Percentiles rank a stretch among this genome's conserved stretches.
These are phyloP conservation scores for Ceratobasidium sp. DNA, from an alignment of 1,284 basidiomycete genomes.

Conservation along the genomic window DNA sequence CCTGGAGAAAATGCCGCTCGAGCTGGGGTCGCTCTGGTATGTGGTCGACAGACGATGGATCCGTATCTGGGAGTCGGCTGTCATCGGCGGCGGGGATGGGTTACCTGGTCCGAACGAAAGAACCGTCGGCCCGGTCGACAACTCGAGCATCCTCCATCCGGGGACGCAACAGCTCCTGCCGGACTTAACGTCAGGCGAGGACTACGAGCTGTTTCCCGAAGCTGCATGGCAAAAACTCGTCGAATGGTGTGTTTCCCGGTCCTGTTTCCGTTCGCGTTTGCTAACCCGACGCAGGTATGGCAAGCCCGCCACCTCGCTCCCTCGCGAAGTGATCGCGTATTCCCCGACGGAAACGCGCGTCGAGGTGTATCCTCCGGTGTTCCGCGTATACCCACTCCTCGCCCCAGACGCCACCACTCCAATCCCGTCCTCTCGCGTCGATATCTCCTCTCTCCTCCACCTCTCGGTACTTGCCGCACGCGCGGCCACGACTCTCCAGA, in stretches of 20 bases:
- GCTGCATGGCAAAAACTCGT: constrained; percentile 79
- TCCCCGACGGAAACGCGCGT: constrained; percentile 71
- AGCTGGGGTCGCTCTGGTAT: constrained; percentile 82
- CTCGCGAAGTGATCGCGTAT: constrained; percentile 75
- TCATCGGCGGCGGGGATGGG: constrained; percentile 65
- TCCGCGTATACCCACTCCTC: constrained; percentile 65
- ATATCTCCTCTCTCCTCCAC: constrained; percentile 53
- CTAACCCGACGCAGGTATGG: constrained; percentile 74
- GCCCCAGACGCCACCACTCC: constrained; percentile 6
- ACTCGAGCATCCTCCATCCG: constrained; percentile 70
- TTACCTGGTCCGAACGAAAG: constrained; percentile 24
- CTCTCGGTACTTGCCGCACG: constrained; percentile 34
- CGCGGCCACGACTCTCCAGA: constrained; percentile 41
- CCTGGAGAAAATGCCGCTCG: constrained; percentile 66
- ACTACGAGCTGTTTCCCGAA: constrained; percentile 83
- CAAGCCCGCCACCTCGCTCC: constrained; percentile 66
- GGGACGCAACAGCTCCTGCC: constrained; percentile 51
- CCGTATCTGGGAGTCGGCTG: constrained; percentile 79
- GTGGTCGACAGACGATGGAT: constrained; percentile 81
- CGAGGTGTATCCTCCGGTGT: constrained; percentile 82
- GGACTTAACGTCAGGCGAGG: constrained; percentile 65
- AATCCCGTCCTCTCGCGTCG: constrained; percentile 48
- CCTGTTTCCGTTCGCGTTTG: constrained; percentile 30
- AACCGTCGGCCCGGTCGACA: constrained; percentile 82
- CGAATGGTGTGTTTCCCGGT: constrained; percentile 68